These are phyloP conservation scores for Symbiodinium natans DNA, from an alignment of 73 alveolate species.

Conservation along the genomic window DNA sequence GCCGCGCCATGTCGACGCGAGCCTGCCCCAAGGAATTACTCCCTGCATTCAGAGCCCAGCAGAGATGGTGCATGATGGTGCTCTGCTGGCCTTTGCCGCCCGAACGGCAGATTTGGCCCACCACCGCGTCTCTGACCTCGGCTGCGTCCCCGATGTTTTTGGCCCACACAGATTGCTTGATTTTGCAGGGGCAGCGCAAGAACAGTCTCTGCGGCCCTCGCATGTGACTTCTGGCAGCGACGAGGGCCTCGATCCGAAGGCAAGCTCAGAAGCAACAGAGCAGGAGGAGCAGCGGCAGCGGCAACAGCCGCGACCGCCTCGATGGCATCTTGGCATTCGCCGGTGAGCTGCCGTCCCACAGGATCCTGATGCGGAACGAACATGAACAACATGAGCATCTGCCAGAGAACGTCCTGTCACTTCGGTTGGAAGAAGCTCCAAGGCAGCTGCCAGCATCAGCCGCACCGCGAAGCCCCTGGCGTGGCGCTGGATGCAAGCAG, in stretches of 20 bases:
- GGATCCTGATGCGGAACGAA: background rate
- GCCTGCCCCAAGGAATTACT: slow-evolving; percentile 67
- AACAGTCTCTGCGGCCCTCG: background rate
- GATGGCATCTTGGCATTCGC: background rate
- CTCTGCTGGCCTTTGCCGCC: slow-evolving; percentile 61
- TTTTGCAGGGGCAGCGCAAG: no score
- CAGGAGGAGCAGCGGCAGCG: background rate
- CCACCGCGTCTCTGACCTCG: slow-evolving; percentile 83
- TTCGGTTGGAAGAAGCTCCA: background rate
- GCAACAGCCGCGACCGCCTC: background rate
- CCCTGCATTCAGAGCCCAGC: no score
- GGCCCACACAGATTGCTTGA: no score
- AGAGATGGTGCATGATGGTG: no score
- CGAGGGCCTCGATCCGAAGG: background rate
- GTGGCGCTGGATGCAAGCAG: slow-evolving; percentile 89
- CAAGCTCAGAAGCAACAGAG: background rate
- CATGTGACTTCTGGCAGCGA: background rate
- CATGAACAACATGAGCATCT: background rate
- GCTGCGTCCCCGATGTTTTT: background rate
- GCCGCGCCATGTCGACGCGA: slow-evolving; percentile 70
- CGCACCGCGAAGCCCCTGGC: slow-evolving; percentile 84
- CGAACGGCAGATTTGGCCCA: slow-evolving; percentile 53
- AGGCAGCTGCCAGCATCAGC: slow-evolving; percentile 47
- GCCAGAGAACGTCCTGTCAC: background rate
- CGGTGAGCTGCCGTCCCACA: slow-evolving; percentile 50